These are phyloP conservation scores for Syncephalastrum contaminatum DNA, from an alignment of 371 early-diverging fungal genomes.

Conservation along the genomic window DNA sequence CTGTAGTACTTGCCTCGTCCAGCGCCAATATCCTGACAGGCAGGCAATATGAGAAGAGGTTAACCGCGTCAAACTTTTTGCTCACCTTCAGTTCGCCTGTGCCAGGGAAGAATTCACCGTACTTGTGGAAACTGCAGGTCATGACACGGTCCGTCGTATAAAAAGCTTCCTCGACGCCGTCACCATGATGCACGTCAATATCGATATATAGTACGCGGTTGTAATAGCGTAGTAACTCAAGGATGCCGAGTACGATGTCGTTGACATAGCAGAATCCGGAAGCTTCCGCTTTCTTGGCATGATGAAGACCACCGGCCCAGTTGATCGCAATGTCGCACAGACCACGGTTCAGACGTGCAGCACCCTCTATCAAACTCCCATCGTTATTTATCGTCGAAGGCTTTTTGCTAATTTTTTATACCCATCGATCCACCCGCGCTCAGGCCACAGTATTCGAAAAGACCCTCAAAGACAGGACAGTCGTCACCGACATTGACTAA, in stretches of 20 bases:
- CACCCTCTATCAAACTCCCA: conserved; percentile 58
- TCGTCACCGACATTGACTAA: conserved; percentile 66
- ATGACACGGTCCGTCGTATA: conserved; percentile 99
- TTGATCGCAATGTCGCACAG: conserved; percentile 95
- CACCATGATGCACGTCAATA: conserved; percentile 99
- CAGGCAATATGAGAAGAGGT: background rate
- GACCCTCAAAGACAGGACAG: conserved; percentile 93
- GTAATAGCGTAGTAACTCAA: conserved; percentile 94
- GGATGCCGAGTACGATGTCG: conserved; percentile 96
- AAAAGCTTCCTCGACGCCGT: conserved; percentile 99
- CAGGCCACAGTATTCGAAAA: conserved; percentile 88
- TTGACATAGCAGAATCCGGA: conserved; percentile 99
- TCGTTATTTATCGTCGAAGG: background rate
- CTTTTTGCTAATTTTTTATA: conserved; percentile 18
- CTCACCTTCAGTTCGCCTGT: conserved; percentile 86
- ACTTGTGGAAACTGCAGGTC: conserved; percentile 99
- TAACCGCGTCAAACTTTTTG: background rate
- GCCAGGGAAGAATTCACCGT: conserved; percentile 99
- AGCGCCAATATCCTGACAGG: conserved; percentile 75
- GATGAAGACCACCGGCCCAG: conserved; percentile 99
- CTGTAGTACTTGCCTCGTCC: conserved; percentile 91
- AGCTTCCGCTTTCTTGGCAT: conserved; percentile 96
- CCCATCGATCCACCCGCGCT: conserved; percentile 92
- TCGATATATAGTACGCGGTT: conserved; percentile 98
- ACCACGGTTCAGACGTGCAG: conserved; percentile 81